Evolutionary conservation across 2,329 filamentous ascomycete genomes (phyloP).

Genomic region (Allantophomopsis lycopodina): DNA sequence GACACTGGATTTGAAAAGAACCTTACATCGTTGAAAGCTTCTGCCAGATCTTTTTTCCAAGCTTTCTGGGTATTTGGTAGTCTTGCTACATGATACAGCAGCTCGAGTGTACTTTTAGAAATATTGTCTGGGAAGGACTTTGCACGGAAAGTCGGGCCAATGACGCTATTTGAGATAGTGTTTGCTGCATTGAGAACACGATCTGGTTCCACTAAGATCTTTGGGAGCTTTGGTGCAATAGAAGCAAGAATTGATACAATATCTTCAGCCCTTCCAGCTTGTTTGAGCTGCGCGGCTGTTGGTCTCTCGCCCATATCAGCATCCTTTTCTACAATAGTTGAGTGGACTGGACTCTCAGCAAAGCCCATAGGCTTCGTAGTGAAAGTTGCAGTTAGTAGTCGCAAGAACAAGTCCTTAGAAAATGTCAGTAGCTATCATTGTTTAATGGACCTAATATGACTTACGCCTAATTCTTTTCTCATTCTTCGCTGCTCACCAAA

Average conservation of each 20-base stretch:
- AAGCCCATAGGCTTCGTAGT: constrained; percentile 74
- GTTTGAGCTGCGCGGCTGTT: constrained; percentile 11
- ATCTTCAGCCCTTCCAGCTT: constrained; percentile 44
- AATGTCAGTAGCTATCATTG: constrained; percentile 13
- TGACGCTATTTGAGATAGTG: constrained; percentile 70
- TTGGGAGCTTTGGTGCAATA: constrained; percentile 68
- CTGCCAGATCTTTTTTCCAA: constrained; percentile 85
- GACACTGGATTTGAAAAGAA: constrained; percentile 63
- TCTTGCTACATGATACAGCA: constrained; percentile 66
- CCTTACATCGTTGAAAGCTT: constrained; percentile 80
- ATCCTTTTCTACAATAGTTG: constrained; percentile 22
- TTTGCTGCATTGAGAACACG: constrained; percentile 65
- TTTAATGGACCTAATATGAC: constrained; percentile 18
- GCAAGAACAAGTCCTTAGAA: constrained; percentile 71
- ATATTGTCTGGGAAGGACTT: constrained; percentile 82
- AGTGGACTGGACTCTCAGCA: constrained; percentile 37
- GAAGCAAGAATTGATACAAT: constrained; percentile 67
- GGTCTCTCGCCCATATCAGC: constrained; percentile 24
- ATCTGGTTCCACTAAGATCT: constrained; percentile 76
- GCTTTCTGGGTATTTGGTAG: constrained; percentile 71
- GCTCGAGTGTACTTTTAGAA: constrained; percentile 51
- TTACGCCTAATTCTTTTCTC: constrained; percentile 75
- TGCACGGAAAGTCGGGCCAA: constrained; percentile 69
- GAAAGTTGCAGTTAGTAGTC: constrained; percentile 84
- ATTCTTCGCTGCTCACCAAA: constrained; percentile 91